These are phyloP conservation scores for Musa schizocarpa DNA, from an alignment of 176 grass and related monocot species.

Conservation along the genomic window DNA sequence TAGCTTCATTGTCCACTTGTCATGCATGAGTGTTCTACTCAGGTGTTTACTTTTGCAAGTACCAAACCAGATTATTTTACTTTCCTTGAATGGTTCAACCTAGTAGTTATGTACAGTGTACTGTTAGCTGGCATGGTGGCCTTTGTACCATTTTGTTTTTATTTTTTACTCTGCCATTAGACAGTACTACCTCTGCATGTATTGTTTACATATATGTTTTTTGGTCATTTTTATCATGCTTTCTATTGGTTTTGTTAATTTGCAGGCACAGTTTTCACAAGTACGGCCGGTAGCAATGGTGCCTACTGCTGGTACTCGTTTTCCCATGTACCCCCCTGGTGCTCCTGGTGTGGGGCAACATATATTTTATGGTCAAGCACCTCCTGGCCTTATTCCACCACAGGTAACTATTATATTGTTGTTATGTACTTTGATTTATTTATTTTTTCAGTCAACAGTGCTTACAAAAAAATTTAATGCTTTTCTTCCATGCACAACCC, in stretches of 20 bases:
- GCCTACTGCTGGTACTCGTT: constrained; percentile 39
- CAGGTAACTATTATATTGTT: constrained; percentile 33
- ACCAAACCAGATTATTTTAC: background rate
- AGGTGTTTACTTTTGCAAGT: background rate
- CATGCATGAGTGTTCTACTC: background rate
- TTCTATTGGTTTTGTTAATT: background rate
- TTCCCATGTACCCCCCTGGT: constrained; percentile 67
- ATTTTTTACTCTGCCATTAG: no score
- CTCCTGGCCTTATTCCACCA: constrained; percentile 52
- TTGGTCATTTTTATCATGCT: background rate
- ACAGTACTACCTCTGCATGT: background rate
- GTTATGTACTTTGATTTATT: background rate
- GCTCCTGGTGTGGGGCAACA: constrained; percentile 51
- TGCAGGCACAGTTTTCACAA: constrained; percentile 53
- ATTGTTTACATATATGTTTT: background rate
- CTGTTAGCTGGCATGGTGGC: no score
- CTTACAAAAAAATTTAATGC: background rate
- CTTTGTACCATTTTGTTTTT: background rate
- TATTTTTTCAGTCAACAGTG: background rate
- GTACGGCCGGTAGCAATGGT: constrained; percentile 50
- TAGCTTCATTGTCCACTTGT: no score
- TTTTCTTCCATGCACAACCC: background rate
- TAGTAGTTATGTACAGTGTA: background rate
- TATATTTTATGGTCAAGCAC: constrained; percentile 61
- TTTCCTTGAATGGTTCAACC: background rate